A percentile compares a stretch with the other conserved stretches of the same genome.
Conservation (phyloP, 2,329 filamentous ascomycete genomes). For the Ceratocystis smalleyi region DNA sequence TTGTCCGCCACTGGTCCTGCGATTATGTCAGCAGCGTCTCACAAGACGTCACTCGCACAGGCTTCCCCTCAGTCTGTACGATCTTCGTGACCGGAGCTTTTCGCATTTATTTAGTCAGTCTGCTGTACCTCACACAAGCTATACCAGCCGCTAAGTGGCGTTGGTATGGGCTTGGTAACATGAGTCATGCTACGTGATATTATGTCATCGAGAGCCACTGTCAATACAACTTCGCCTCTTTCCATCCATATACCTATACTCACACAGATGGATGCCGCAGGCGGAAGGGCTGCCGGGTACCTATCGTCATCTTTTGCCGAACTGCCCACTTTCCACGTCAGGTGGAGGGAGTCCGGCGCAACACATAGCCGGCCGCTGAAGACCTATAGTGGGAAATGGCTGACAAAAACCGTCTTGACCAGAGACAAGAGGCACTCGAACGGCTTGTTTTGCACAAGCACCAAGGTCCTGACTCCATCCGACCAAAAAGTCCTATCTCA, state of each 20-base stretch:
- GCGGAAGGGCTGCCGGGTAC: no score
- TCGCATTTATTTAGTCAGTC: background rate
- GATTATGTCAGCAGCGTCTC: background rate
- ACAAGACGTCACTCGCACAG: slow-evolving; percentile 6
- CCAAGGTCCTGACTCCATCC: background rate
- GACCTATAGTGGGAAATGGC: background rate
- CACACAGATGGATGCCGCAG: background rate
- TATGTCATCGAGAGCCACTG: background rate
- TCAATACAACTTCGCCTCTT: background rate
- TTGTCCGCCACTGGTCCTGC: background rate
- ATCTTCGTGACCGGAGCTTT: background rate
- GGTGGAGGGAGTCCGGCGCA: background rate
- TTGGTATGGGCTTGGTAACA: background rate
- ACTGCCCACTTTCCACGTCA: background rate
- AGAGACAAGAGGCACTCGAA: background rate
- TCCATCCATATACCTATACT: background rate
- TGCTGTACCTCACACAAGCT: background rate
- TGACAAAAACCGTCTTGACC: background rate
- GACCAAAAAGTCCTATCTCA: background rate
- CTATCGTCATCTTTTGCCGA: background rate
- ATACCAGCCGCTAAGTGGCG: background rate
- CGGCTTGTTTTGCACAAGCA: background rate
- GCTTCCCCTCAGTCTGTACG: slow-evolving; percentile 1
- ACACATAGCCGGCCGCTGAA: background rate
- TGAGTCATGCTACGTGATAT: background rate